A percentile compares a stretch with the other conserved stretches of the same genome.
Conservation (phyloP, 257 asterid species). For the Avicennia marina region DNA sequence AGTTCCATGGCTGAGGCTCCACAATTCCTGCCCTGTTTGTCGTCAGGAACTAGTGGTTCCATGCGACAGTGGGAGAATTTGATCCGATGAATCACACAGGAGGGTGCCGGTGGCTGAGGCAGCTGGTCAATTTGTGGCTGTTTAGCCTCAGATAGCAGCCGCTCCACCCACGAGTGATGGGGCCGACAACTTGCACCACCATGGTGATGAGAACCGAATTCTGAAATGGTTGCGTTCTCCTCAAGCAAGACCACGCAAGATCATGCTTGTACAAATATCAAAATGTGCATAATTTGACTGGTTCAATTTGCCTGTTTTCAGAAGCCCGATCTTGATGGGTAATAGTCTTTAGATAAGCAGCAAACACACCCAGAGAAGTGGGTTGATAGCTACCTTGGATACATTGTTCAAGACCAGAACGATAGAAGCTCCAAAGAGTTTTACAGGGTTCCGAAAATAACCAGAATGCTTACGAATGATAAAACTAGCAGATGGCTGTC, state of each 20-base stretch:
- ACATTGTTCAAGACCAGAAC: too few relatives aligned
- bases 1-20: slow-evolving; percentile 91
- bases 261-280: slow-evolving; percentile 9
- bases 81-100: too few relatives aligned
- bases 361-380: too few relatives aligned
- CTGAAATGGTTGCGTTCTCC: slow-evolving; percentile 9
- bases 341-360: too few relatives aligned
- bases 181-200: slow-evolving; percentile 11
- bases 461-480: too few relatives aligned
- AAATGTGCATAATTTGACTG: slow-evolving; percentile 4
- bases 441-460: too few relatives aligned
- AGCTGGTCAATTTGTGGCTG: slow-evolving; percentile 53
- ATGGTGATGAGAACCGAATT: slow-evolving; percentile 35
- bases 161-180: slow-evolving; percentile 19
- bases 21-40: slow-evolving; percentile 93
- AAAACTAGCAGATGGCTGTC: not conserved
- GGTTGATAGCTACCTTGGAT: too few relatives aligned
- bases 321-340: slow-evolving; percentile 37
- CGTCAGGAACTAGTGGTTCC: slow-evolving; percentile 43
- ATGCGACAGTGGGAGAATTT: not conserved
- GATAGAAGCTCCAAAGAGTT: too few relatives aligned
- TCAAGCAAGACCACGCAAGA: slow-evolving; percentile 11
- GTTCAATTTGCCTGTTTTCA: slow-evolving; percentile 27
- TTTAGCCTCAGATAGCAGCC: slow-evolving; percentile 54
- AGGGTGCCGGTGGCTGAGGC: slow-evolving; percentile 57